Base-by-base conservation (phyloP, 2,329 filamentous ascomycete species). In the Teratosphaeria viscida region DNA sequence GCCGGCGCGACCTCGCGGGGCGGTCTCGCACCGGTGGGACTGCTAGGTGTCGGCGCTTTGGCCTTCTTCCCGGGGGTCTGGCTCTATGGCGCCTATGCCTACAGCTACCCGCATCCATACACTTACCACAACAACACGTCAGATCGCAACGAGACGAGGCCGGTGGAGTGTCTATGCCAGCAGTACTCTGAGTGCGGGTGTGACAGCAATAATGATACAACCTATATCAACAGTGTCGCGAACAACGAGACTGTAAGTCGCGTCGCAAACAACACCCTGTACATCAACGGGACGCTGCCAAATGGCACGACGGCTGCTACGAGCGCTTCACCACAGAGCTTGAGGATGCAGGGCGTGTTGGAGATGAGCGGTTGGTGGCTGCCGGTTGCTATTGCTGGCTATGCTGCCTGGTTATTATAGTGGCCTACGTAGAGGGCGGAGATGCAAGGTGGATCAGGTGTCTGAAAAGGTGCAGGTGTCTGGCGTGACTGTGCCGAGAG, bases 281-380 rank as follows among this genome's bases (percentile, higher is more conserved):
- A 89, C 34, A 75, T 92, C 70, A 90, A 91, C 70, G 89, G 89
- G n/a, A 88, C 86, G 0, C 75, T 92, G 3, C 34, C 53, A 7
- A 70, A 73, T 52, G 78, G 73, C 2, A 79, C 77, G 0, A 76
- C 75, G 1, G 73, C 76, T 2, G 67, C 74, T 10, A 68, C 63
- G 3, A 66, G n/a, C 56, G 61, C n/a, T n/a, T 63, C 61, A 2
- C 43, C 43, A 1, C 61, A 59, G 16, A 58, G 58, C 23, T 32
- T 64, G 29, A 56, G 35, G 27, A 49, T 49, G 43, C 60, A 63
- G 55, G 63, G 58, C 4, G 52, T 70, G 11, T 64, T 69, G 12
- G 68, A 72, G 58, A 71, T 69, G 47, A 65, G 69, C 19, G 75
- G 77, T 2, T 75, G 71, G 58, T 76, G 73, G 70, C 66, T 71